phyloP scores from a whole-genome alignment of 768 basidiomycete species.

The Podaxis sp. region DNA sequence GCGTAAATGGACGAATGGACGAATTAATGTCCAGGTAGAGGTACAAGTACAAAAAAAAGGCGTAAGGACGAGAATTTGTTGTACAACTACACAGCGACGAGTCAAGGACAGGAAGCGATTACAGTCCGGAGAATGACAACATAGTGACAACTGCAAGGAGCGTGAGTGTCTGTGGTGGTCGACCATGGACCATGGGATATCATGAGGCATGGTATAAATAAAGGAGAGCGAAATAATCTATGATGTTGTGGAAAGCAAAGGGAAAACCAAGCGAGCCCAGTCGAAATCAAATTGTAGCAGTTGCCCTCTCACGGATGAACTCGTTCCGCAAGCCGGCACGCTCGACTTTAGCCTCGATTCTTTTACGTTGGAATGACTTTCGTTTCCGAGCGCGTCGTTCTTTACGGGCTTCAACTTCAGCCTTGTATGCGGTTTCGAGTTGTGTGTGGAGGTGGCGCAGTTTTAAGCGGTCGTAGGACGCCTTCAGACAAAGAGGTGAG shows the following conservation, averaged over 20 bases:
- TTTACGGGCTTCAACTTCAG: slow-evolving; percentile 30
- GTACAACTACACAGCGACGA: slow-evolving; percentile 1
- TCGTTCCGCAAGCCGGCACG: slow-evolving; percentile 32
- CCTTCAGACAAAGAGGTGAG: slow-evolving; percentile 19
- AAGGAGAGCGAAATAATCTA: slow-evolving; percentile 1
- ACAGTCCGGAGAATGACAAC: not conserved
- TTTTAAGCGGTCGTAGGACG: slow-evolving; percentile 34
- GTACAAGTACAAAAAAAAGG: slow-evolving; percentile 8
- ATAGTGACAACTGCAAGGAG: not conserved
- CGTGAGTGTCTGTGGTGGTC: not conserved
- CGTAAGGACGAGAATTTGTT: not conserved
- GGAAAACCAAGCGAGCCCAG: not conserved
- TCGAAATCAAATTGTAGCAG: not conserved
- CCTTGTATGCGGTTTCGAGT: slow-evolving; percentile 23
- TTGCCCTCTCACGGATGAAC: slow-evolving; percentile 18
- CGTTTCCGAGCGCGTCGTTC: slow-evolving; percentile 24
- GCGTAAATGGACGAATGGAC: not conserved
- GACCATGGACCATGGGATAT: slow-evolving; percentile 6
- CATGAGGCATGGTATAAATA: slow-evolving; percentile 9
- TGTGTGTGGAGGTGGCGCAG: slow-evolving; percentile 32
- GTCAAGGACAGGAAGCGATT: not conserved
- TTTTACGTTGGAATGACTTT: slow-evolving; percentile 31
- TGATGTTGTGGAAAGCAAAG: not conserved
- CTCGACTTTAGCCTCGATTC: slow-evolving; percentile 34
- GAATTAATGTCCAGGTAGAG: not conserved